Conservation (phyloP, 1,284 basidiomycete genomes). For the Athelia psychrophila region DNA sequence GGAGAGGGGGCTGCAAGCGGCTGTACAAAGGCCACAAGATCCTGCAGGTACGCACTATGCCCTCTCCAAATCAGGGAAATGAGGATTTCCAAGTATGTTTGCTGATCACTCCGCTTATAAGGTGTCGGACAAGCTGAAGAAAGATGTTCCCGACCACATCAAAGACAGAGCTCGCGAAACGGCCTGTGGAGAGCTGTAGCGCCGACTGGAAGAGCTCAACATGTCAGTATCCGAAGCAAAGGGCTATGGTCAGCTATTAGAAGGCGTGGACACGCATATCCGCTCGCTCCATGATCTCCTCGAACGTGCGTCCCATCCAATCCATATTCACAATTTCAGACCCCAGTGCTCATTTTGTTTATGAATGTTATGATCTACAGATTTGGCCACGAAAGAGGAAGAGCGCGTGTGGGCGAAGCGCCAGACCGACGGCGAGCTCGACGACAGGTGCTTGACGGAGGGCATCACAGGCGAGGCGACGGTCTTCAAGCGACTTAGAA, state of each 20-base stretch:
- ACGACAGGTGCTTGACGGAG: constrained; percentile 63
- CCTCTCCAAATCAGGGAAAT: too few species aligned
- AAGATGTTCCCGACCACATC: constrained; percentile 56
- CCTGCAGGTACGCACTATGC: constrained; percentile 43
- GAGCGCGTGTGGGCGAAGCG: constrained; percentile 68
- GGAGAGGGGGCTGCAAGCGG: constrained; percentile 64
- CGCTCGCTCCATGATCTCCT: constrained; percentile 54
- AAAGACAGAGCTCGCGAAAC: constrained; percentile 61
- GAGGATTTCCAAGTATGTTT: too few species aligned
- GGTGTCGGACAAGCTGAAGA: constrained; percentile 54
- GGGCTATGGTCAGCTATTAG: constrained; percentile 49
- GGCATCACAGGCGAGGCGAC: constrained; percentile 64
- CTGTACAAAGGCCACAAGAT: constrained; percentile 61
- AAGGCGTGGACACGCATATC: constrained; percentile 57
- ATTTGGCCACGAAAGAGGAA: constrained; percentile 63
- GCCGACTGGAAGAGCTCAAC: constrained; percentile 58
- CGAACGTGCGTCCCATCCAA: constrained; percentile 43
- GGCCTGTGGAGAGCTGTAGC: constrained; percentile 58
- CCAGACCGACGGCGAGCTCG: constrained; percentile 66
- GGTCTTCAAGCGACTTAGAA: constrained; percentile 64
- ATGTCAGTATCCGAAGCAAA: constrained; percentile 55
- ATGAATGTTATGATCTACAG: constrained; percentile 25
- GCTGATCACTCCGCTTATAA: constrained; percentile 15
- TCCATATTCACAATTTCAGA: not conserved
- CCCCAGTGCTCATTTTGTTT: not conserved